phyloP scores from a whole-genome alignment of 2,329 filamentous ascomycete genomes.

The Cadophora sp. region DNA sequence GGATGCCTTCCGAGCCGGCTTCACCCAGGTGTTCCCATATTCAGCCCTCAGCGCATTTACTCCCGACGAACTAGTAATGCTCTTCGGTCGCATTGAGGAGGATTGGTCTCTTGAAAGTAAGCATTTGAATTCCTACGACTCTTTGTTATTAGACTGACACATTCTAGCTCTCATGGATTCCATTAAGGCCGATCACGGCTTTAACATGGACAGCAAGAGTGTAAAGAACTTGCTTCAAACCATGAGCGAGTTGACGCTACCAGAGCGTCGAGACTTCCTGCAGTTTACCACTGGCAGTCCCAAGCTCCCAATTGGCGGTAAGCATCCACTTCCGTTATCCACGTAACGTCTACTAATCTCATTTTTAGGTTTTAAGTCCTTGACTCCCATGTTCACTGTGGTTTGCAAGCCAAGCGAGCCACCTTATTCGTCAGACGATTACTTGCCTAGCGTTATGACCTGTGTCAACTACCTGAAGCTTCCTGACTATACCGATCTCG shows the following conservation, averaged over 20 bases:
- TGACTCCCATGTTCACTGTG: constrained; percentile 98
- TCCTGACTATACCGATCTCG: constrained; percentile 86
- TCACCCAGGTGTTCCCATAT: constrained; percentile 96
- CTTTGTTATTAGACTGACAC: constrained; percentile 27
- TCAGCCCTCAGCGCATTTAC: constrained; percentile 92
- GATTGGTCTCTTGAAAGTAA: constrained; percentile 98
- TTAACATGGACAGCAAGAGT: constrained; percentile 97
- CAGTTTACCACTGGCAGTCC: constrained; percentile 98
- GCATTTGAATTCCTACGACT: constrained; percentile 46
- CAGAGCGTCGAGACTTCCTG: constrained; percentile 88
- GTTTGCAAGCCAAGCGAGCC: constrained; percentile 98
- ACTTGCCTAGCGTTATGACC: constrained; percentile 99
- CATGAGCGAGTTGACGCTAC: constrained; percentile 83
- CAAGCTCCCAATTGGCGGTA: constrained; percentile 97
- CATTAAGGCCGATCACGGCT: constrained; percentile 98
- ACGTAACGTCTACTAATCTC: constrained; percentile 43
- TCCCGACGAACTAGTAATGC: constrained; percentile 89
- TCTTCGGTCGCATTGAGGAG: constrained; percentile 92
- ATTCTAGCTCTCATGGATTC: constrained; percentile 87
- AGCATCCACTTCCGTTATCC: constrained; percentile 44
- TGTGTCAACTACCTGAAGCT: constrained; percentile 99
- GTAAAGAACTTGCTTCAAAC: constrained; percentile 91
- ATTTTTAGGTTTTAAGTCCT: constrained; percentile 83
- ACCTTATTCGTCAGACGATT: constrained; percentile 93
- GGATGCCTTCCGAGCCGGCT: constrained; percentile 88